Base-by-base conservation (phyloP, 2,329 filamentous ascomycete species). In the Colletotrichum sp. region DNA sequence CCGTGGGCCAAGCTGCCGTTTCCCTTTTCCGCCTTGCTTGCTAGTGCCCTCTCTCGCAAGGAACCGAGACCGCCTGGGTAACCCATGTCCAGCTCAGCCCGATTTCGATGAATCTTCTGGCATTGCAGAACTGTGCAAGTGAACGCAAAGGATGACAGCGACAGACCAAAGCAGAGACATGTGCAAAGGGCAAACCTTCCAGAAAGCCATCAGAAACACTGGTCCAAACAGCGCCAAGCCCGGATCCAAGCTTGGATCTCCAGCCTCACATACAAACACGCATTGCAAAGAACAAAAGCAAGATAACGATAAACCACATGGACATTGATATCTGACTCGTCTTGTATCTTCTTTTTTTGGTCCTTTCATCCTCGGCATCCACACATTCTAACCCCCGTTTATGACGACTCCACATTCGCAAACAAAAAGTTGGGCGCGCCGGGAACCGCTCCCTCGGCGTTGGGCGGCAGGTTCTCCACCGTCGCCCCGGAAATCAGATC, bases 371-470 rank as follows among this genome's bases (percentile, higher is more conserved):
- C 26, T 36, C 18, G 15, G 10, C 24, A 10, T 67, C 44, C 26
- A 67, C 21, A 44, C 15, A 8, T 21, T 68, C n/a, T 34, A 68
- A 28, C 16, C 15, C 21, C 67, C 32, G 10, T 28, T 70, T 52
- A 69, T 77, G 79, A 86, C 52, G 79, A 86, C 80, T 89, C 88
- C 68, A 97, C 90, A 84, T 98, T 98, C 86, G 95, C 93, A 87
- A 98, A 98, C 80, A 92, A 88, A 85, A 98, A 98, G 57, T 92
- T 94, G 68, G 96, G 96, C 79, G 90, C 89, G 3, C 96, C 96
- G 16, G 96, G 96, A 74, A 97, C 92, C 8, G 96, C 95, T 79
- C 89, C 89, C 81, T 95, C 94, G 15, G 95, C 95, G 69, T 88
- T 84, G 3, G 87, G 88, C 4, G 92, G 88, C 72, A 95, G 81